Evolutionary conservation across 164 flowering plant genomes (phyloP), one percentile per base, ranked within the genome.

Genomic region (Umbilicus rupestris): DNA sequence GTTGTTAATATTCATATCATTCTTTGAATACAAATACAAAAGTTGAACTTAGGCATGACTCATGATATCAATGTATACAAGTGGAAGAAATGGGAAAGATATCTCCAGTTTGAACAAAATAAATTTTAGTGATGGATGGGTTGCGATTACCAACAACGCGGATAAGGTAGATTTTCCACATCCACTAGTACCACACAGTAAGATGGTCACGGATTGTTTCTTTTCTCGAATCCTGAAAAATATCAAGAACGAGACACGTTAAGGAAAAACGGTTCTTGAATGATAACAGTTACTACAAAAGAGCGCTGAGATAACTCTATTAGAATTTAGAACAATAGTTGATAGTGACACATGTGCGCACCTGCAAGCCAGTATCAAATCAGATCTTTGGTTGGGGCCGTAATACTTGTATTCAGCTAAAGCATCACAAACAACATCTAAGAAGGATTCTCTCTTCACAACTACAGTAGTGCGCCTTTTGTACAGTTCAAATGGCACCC

Each of bases 141-240:
- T 35, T 37, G 45, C 5, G 39, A 39, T 63, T 90, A 88, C 97
- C 97, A 90, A 88, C 78, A 90, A 75, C 5, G 97, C 84, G 33
- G 97, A 90, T 76, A 90, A 78, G 39, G 97, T 90, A 76, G 97
- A 90, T 73, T 90, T 90, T 64, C 97, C 97, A 79, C 97, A 90
- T 69, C 97, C 97, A 76, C 97, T 90, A 50, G 97, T 87, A 62
- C 97, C 97, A 76, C 95, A 90, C 73, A 90, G 72, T 65, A 90
- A 77, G 65, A 90, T 82, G 19, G 97, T 88, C 58, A 87, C 84
- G 59, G 97, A 88, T 80, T 87, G 95, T 80, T 84, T 90, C 83
- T 82, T 87, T 76, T 88, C 97, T 69, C 95, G 84, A 59, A 90
- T 81, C 77, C 97, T 90, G 81, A 39, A 79, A n/a, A 66, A 29